Percentiles rank a stretch among this genome's conserved stretches.
Evolutionary conservation across 2,329 filamentous ascomycete species (phyloP).

Genomic region (Emericellopsis atlantica): DNA sequence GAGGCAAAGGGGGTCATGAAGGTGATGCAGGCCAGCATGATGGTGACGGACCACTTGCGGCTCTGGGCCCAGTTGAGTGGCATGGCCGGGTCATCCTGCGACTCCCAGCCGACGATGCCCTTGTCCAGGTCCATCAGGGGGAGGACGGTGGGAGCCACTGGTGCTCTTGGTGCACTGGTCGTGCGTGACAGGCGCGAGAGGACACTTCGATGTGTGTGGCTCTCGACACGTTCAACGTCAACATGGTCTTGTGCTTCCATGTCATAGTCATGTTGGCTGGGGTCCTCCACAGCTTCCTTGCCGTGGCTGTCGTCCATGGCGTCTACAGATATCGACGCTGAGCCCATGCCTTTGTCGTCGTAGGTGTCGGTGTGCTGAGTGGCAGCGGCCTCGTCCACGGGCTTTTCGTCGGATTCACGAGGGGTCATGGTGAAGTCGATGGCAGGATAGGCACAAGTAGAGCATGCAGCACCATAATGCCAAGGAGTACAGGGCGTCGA

Average conservation of each 20-base stretch:
- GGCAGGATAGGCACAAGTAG: background rate
- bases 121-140: conserved; percentile 36
- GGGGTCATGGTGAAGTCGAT: background rate
- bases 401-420: too few species aligned
- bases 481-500: background rate
- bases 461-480: background rate
- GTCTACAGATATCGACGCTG: too few species aligned
- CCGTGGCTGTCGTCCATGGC: too few species aligned
- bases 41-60: conserved; percentile 46
- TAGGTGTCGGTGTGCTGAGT: too few species aligned
- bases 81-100: conserved; percentile 41
- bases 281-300: background rate
- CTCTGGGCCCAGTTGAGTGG: conserved; percentile 42
- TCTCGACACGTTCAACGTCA: background rate
- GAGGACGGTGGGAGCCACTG: conserved; percentile 17
- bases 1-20: conserved; percentile 55
- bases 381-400: too few species aligned
- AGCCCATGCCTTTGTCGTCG: too few species aligned
- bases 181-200: background rate
- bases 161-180: background rate
- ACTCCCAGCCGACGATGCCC: conserved; percentile 48
- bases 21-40: conserved; percentile 45
- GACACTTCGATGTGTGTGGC: background rate
- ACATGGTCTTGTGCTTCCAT: too few species aligned
- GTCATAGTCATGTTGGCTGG: too few species aligned